Evolutionary conservation across 768 basidiomycete genomes (phyloP), one percentile per base, ranked within the genome.

Genomic region (Trametes coccinea): DNA sequence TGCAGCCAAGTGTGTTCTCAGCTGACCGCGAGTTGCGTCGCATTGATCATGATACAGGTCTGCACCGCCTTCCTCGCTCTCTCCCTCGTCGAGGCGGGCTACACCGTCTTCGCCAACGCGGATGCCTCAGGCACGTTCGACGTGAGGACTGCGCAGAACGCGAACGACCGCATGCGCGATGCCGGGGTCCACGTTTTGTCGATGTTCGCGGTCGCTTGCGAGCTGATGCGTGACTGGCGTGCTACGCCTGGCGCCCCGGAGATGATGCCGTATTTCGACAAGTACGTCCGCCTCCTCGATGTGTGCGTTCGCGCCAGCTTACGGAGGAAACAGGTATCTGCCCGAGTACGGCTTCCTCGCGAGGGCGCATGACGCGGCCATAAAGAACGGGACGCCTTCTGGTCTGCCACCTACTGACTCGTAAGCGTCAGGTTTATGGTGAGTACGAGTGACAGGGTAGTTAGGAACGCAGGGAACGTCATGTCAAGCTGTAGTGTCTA

Each of bases 221-320:
- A 83, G 67, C 73, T 82, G 41, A 80, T 83, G 80, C 70, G 80
- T 44, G 80, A 83, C 68, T 83, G 82, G 82, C 76, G 79, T 56
- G 73, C 75, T 64, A 77, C 76, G 4, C 80, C 82, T n/a, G 80
- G 80, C 3, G 65, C 79, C 1, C 16, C 51, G 16, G 73, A 81
- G 66, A 59, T 81, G 66, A 52, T 80, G 52, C 79, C 80, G 1
- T 82, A 69, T 71, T 79, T 77, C 59, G 79, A 80, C 66, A 74
- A 71, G 80, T 82, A 56, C 43, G 78, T 75, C 29, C 13, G 16
- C 55, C 13, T 40, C 43, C 13, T 39, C 27, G 34, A 5, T 9
- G 11, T 10, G 34, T 6, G 39, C 9, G n/a, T 2, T 48, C 39
- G 10, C 8, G 31, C 22, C 29, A 33, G n/a, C 33, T 44, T 10